Conservation (phyloP, 1,284 basidiomycete genomes). For the Boletus sp. region DNA sequence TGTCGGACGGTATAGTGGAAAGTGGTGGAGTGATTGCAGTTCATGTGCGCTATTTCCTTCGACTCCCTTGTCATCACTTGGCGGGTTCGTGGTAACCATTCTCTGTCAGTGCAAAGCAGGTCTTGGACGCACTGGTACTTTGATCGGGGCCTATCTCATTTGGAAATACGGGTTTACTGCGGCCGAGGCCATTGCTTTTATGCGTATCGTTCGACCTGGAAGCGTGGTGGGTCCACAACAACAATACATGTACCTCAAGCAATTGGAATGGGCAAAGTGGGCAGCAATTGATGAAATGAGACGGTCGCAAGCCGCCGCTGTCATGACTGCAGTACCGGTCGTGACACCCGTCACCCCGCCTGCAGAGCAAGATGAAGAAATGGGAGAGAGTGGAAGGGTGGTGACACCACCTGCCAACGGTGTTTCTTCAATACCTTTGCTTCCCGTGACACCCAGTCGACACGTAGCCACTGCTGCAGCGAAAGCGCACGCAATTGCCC, state of each 20-base stretch:
- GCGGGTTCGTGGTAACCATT: constrained; percentile 20
- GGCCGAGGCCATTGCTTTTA: constrained; percentile 94
- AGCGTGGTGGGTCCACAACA: constrained; percentile 93
- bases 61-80: constrained; percentile 14
- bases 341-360: constrained; percentile 81
- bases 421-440: constrained; percentile 40
- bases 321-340: constrained; percentile 42
- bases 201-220: constrained; percentile 95
- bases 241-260: constrained; percentile 96
- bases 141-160: constrained; percentile 96
- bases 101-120: constrained; percentile 83
- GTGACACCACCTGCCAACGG: constrained; percentile 38
- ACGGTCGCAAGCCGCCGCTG: constrained; percentile 44
- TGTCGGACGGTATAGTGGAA: constrained; percentile 76
- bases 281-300: constrained; percentile 76
- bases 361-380: constrained; percentile 61
- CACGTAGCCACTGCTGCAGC: constrained; percentile 66
- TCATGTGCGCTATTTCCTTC: constrained; percentile 56
- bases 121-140: constrained; percentile 87
- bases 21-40: constrained; percentile 82
- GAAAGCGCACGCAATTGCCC: constrained; percentile 61
- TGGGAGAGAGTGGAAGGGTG: constrained; percentile 33
- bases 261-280: constrained; percentile 93
- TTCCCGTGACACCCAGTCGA: constrained; percentile 74
- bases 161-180: constrained; percentile 99